Evolutionary conservation across 139 green algal genomes (phyloP), one percentile per base, ranked within the genome.

Genomic region (Micractinium sp.): DNA sequence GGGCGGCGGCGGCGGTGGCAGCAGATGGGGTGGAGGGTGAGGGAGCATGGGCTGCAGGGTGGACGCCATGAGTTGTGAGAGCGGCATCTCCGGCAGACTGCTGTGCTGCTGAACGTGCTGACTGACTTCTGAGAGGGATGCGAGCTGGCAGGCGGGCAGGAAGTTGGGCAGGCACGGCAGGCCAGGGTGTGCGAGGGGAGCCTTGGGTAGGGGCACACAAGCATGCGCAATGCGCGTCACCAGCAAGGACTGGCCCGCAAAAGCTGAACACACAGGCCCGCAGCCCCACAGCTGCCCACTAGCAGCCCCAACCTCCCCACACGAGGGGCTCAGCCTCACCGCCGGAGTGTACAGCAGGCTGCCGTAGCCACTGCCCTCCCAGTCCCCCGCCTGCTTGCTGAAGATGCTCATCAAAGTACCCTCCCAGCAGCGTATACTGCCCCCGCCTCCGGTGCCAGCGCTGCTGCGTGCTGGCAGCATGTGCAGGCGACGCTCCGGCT

Each of bases 281-380:
- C n/a, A n/a, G n/a, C n/a, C n/a, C n/a, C n/a, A n/a, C n/a, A n/a
- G n/a, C n/a, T n/a, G 12, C 63, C 20, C 14, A 12, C 12, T 23
- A 71, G 9, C 12, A 31, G 63, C 63, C 63, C 22, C 20, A 25
- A 31, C 2, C 63, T 27, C 63, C 63, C 63, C 20, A 25, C 13
- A 5, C 20, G 9, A 71, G 63, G 14, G 2, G 15, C 74, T 41
- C 33, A 9, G 75, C 19, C 81, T 39, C 79, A 91, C 83, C 36
- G 86, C 56, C 14, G 90, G 77, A 19, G 93, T 93, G 56, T 90
- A 89, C 0, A 96, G 81, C 81, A 95, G 81, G 63, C 83, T 53
- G 2, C 95, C 95, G 67, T 97, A 97, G 35, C 93, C 93, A n/a
- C 31, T 61, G 29, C 67, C 84, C 60, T 92, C 86, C 94, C 94